Percentiles rank a stretch among this genome's conserved stretches.
Conservation (phyloP, 345 rosid genomes). For the Carallia brachiata region DNA sequence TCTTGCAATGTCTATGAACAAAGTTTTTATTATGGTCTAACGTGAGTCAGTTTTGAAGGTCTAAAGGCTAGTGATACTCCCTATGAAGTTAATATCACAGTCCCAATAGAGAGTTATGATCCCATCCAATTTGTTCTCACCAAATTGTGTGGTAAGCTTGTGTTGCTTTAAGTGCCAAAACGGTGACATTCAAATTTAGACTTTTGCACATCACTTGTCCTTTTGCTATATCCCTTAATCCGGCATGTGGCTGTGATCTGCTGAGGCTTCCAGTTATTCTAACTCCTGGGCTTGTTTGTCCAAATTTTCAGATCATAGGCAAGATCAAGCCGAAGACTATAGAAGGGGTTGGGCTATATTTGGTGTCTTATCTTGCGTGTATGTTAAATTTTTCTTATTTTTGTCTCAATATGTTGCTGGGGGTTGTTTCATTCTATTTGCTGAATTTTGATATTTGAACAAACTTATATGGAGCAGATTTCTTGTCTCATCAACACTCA, state of each 20-base stretch:
- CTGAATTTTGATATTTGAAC: conserved; percentile 18
- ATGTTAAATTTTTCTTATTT: conserved; percentile 20
- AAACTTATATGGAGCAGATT: conserved; percentile 49
- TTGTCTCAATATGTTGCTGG: not conserved
- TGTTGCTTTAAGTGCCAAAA: not conserved
- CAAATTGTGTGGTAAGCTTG: conserved; percentile 77
- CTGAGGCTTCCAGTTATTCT: conserved; percentile 10
- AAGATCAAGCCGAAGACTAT: conserved; percentile 55
- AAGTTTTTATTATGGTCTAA: conserved; percentile 16
- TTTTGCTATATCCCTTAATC: too few relatives aligned
- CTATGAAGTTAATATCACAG: conserved; percentile 69
- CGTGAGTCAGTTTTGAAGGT: conserved; percentile 47
- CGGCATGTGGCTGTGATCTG: not conserved
- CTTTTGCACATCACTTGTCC: too few relatives aligned
- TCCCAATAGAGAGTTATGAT: conserved; percentile 78
- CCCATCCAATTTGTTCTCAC: conserved; percentile 78
- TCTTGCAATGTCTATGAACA: conserved; percentile 8
- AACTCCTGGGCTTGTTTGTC: conserved; percentile 11
- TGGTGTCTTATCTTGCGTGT: conserved; percentile 91
- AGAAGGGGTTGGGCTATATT: conserved; percentile 86
- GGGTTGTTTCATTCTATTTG: not conserved
- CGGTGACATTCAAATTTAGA: too few relatives aligned
- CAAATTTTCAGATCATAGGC: conserved; percentile 52
- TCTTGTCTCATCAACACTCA: conserved; percentile 49
- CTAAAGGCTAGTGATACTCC: conserved; percentile 50